A percentile compares a stretch with the other conserved stretches of the same genome.
Evolutionary conservation across 345 rosid species (phyloP).

Genomic region (Euphorbia peplus): DNA sequence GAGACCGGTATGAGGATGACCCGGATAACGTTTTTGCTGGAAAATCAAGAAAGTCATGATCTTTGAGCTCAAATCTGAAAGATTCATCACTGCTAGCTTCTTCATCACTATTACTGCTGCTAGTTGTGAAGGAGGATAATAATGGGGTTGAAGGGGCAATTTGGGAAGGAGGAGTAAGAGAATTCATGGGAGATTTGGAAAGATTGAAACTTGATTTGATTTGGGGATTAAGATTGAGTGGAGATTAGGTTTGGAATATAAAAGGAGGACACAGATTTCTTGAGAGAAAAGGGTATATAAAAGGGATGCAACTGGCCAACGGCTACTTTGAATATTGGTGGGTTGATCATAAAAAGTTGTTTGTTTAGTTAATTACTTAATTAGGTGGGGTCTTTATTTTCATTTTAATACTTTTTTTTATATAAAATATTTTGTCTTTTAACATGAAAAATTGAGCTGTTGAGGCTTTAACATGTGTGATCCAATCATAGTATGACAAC

Average conservation of each 20-base stretch:
- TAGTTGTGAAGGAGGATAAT: conserved; percentile 32
- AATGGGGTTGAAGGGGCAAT: conserved; percentile 47
- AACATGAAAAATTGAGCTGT: conserved; percentile 4
- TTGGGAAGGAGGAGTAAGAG: conserved; percentile 20
- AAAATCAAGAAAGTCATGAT: conserved; percentile 4
- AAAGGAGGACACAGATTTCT: conserved; percentile 37
- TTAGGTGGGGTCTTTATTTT: conserved; percentile 6
- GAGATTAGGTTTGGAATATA: background rate
- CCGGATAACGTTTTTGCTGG: conserved; percentile 36
- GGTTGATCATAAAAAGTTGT: conserved; percentile 4
- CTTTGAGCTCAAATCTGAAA: conserved; percentile 36
- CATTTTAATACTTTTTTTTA: background rate
- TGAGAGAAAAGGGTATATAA: conserved; percentile 13
- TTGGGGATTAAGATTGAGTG: conserved; percentile 5
- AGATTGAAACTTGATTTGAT: conserved; percentile 3
- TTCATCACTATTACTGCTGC: conserved; percentile 39
- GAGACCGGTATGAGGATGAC: conserved; percentile 39
- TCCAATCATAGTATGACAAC: background rate
- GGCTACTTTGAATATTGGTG: conserved; percentile 60
- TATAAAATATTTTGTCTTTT: background rate
- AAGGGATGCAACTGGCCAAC: conserved; percentile 45
- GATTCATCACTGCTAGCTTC: conserved; percentile 57
- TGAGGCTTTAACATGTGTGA: background rate
- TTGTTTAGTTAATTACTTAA: too few species aligned
- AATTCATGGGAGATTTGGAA: conserved; percentile 14